Percentiles rank a stretch among this genome's conserved stretches.
Conservation (phyloP, 306 rosid genomes). For the Alnus rubra region DNA sequence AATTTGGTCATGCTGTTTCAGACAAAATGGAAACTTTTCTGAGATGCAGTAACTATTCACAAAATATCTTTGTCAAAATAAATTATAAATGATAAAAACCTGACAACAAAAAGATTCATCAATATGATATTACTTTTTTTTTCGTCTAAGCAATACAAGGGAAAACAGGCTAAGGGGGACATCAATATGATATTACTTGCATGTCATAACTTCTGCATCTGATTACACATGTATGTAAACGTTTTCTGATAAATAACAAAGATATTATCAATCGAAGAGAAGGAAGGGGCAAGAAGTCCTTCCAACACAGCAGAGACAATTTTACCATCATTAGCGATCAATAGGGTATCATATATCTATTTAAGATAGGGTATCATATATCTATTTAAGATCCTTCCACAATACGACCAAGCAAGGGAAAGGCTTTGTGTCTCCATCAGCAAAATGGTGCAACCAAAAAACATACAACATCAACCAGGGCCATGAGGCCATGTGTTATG, state of each 20-base stretch:
- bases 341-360: background rate
- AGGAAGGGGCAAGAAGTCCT: background rate
- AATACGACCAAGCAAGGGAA: background rate
- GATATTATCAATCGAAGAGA: background rate
- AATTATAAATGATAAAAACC: conserved; percentile 10
- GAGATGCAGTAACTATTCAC: conserved; percentile 15
- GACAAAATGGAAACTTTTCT: conserved; percentile 11
- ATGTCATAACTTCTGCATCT: background rate
- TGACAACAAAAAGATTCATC: conserved; percentile 4
- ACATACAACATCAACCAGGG: background rate
- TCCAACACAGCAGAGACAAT: background rate
- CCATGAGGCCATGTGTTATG: background rate
- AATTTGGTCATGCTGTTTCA: conserved; percentile 90
- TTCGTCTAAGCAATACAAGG: too few relatives aligned
- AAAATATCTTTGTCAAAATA: conserved; percentile 29
- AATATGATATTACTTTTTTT: background rate
- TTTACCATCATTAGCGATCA: background rate
- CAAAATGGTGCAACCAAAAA: background rate
- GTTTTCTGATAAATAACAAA: background rate
- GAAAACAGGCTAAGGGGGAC: too few relatives aligned
- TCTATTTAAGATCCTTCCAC: background rate
- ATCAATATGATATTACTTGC: background rate
- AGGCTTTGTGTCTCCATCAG: background rate
- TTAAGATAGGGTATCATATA: background rate
- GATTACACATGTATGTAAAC: background rate